Percentiles rank a stretch among this genome's conserved stretches.
These are phyloP conservation scores for Lenwebbia sp. DNA, from an alignment of 345 rosid species.

Conservation along the genomic window DNA sequence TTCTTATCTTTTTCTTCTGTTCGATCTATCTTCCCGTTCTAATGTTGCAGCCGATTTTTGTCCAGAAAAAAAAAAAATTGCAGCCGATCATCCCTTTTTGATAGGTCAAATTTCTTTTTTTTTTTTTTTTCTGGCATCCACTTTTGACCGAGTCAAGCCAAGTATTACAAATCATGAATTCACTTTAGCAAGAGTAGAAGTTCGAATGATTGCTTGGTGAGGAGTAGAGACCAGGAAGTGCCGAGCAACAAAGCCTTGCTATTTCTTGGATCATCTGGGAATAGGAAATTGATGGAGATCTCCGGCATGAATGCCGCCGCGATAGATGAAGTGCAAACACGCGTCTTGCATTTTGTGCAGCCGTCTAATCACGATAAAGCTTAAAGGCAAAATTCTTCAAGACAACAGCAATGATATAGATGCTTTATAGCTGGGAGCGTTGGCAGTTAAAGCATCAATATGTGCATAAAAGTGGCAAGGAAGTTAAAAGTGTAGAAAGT, in stretches of 20 bases:
- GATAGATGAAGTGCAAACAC: background rate
- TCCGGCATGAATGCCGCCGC: rapidly evolving
- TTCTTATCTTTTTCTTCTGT: no score
- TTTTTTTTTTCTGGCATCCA: background rate
- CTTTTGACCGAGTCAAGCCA: background rate
- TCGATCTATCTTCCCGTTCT: background rate
- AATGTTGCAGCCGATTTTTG: no score
- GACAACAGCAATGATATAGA: background rate
- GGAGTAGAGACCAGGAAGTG: background rate
- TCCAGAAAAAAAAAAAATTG: no score
- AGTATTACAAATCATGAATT: background rate
- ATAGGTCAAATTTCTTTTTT: background rate
- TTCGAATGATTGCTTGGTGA: background rate
- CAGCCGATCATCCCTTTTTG: no score
- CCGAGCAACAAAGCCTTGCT: rapidly evolving
- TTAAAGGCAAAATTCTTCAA: background rate
- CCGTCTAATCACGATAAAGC: background rate
- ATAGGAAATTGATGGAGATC: background rate
- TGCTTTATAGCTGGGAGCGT: background rate
- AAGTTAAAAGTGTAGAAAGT: no score
- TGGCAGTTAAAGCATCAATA: background rate
- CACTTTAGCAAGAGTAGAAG: background rate
- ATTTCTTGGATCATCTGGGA: background rate
- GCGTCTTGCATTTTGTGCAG: background rate
- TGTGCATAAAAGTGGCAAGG: background rate